Base-by-base conservation (phyloP, 805 yeast genomes). In the Maudiozyma serrabonitensis region DNA sequence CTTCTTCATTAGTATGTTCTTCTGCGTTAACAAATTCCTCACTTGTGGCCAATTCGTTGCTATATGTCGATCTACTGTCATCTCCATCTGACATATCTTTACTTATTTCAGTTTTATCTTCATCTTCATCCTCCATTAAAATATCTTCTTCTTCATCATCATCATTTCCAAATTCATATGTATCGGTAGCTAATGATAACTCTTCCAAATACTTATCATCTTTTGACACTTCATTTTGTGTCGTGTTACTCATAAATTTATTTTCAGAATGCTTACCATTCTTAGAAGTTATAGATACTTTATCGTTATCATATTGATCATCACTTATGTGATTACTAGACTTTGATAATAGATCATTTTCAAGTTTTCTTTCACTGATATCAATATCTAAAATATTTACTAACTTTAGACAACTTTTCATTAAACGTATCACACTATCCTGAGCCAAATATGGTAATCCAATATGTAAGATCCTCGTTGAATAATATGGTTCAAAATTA, bases 201-300 rank as follows among this genome's bases (percentile, higher is more conserved):
- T 59, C 56, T 18, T 56, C 52, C 34, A 60, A 43, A 45, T 62
- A 62, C 12, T 54, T 61, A 26, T 55, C 55, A 12, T 32, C 34
- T 11, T n/a, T 31, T n/a, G 8, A n/a, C n/a, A n/a, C 13, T 23
- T 31, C 25, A 12, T 15, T 23, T 21, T 13, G 9, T 6, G 6
- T 21, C 8, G 6, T 41, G 5, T 23, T 41, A 19, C 5, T 6
- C 18, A 8, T 18, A 9, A n/a, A 11, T 23, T 19, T 21, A 15
- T 19, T 43, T 6, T 12, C 3, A 18, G 8, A 9, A 15, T 9
- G 13, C 2, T 2, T 13, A 15, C 40, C n/a, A 16, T 18, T 26
- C 6, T 8, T 13, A 11, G 12, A 21, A 13, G 15, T 21, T 18
- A n/a, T 6, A 2, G 6, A 7, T 1, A 21, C 6, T 3, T n/a